Percentiles rank a stretch among this genome's conserved stretches.
Conservation (phyloP, 1,284 basidiomycete species). For the Puccinia polysora region DNA sequence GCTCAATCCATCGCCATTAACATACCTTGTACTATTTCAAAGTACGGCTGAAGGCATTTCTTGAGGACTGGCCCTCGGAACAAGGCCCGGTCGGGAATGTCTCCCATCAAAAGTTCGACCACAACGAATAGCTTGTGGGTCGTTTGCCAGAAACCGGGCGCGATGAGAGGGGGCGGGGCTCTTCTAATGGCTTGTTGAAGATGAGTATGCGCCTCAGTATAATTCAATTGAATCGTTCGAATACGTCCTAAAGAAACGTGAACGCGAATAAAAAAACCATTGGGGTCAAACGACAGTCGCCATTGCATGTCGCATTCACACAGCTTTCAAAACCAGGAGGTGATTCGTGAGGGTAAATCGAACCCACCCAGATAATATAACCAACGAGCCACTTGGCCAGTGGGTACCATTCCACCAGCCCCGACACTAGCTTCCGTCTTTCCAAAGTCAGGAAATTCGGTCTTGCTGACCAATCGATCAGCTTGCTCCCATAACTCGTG, state of each 20-base stretch:
- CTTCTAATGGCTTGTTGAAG: constrained; percentile 91
- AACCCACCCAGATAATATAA: constrained; percentile 75
- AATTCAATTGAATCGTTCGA: constrained; percentile 89
- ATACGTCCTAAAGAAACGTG: constrained; percentile 63
- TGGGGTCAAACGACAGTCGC: too few species aligned
- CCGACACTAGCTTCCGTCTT: constrained; percentile 53
- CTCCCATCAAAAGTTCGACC: constrained; percentile 94
- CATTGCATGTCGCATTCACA: too few species aligned
- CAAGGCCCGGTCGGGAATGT: constrained; percentile 85
- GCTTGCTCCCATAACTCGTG: constrained; percentile 93
- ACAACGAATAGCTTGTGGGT: constrained; percentile 86
- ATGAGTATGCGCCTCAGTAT: constrained; percentile 83
- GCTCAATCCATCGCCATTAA: constrained; percentile 18
- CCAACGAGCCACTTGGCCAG: constrained; percentile 87
- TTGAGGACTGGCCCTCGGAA: constrained; percentile 90
- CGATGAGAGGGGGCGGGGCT: constrained; percentile 76
- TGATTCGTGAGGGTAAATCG: not conserved
- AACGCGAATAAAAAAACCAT: too few species aligned
- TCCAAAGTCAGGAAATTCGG: constrained; percentile 68
- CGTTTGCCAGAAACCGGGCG: constrained; percentile 92
- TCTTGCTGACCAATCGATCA: constrained; percentile 91
- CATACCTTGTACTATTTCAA: constrained; percentile 90
- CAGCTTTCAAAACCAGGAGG: too few species aligned
- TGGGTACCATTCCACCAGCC: constrained; percentile 59
- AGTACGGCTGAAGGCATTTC: constrained; percentile 82